Evolutionary conservation across 768 basidiomycete species (phyloP).

Genomic region (Termitomyces sp.): DNA sequence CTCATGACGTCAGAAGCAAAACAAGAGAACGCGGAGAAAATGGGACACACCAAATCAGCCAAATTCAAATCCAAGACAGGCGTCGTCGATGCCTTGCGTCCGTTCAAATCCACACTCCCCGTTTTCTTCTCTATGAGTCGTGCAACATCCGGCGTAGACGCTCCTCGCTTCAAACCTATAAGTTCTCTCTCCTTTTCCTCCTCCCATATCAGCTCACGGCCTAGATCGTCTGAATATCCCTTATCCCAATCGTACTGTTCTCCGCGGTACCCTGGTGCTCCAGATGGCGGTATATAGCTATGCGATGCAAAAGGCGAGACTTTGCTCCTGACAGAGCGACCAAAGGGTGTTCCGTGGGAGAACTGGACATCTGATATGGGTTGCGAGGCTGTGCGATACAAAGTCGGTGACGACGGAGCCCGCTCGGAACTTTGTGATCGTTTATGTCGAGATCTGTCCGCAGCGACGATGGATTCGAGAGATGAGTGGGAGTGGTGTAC

Average conservation of each 20-base stretch:
- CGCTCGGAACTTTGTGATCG: constrained; percentile 10
- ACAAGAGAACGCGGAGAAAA: not conserved
- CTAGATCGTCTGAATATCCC: constrained; percentile 50
- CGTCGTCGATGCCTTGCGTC: constrained; percentile 52
- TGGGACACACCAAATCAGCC: constrained; percentile 58
- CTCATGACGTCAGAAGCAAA: not conserved
- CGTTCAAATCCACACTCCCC: constrained; percentile 46
- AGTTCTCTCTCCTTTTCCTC: constrained; percentile 17
- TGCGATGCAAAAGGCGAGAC: constrained; percentile 40
- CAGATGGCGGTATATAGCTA: constrained; percentile 36
- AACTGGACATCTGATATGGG: constrained; percentile 15
- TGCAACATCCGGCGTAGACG: constrained; percentile 26
- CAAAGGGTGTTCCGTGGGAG: constrained; percentile 52
- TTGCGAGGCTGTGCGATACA: constrained; percentile 6
- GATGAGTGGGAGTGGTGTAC: constrained; percentile 5
- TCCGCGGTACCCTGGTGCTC: constrained; percentile 79
- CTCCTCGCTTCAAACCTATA: constrained; percentile 13
- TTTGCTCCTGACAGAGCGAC: constrained; percentile 20
- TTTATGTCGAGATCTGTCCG: not conserved
- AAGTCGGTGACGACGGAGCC: not conserved
- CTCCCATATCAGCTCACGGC: constrained; percentile 29
- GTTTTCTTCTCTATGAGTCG: constrained; percentile 49
- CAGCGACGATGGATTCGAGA: constrained; percentile 17
- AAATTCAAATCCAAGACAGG: constrained; percentile 49
- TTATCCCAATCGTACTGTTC: constrained; percentile 68